These are phyloP conservation scores for Lentinula sp. DNA, from an alignment of 768 basidiomycete species.

Conservation along the genomic window DNA sequence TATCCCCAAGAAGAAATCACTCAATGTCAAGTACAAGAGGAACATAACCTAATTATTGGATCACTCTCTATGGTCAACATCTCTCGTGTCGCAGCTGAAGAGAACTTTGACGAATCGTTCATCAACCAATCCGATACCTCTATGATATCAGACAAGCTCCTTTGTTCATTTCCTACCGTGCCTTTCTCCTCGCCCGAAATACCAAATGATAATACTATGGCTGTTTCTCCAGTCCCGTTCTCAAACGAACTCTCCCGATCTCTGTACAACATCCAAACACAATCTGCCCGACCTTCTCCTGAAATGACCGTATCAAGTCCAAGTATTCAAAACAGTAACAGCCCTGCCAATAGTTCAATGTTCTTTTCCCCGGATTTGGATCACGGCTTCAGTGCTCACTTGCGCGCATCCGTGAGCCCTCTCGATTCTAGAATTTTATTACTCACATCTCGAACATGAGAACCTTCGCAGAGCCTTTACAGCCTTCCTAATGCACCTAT, in stretches of 20 bases:
- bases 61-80: background rate
- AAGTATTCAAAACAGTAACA: background rate
- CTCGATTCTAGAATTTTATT: background rate
- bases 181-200: constrained; percentile 4
- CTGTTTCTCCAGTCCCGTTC: background rate
- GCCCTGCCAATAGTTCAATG: background rate
- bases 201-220: background rate
- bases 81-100: background rate
- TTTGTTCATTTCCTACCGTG: background rate
- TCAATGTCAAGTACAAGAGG: background rate
- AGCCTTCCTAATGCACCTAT: constrained; percentile 4
- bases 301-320: background rate
- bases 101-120: background rate
- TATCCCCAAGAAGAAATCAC: background rate
- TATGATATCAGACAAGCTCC: background rate
- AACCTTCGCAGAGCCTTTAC: constrained; percentile 3
- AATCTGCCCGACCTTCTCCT: background rate
- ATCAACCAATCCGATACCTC: background rate
- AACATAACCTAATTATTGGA: background rate
- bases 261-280: background rate
- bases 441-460: background rate
- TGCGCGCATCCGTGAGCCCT: background rate
- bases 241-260: background rate
- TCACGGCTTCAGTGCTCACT: background rate
- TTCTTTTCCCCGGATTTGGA: background rate